phyloP scores from a whole-genome alignment of 768 basidiomycete genomes.

The Podaxis rugospora region DNA sequence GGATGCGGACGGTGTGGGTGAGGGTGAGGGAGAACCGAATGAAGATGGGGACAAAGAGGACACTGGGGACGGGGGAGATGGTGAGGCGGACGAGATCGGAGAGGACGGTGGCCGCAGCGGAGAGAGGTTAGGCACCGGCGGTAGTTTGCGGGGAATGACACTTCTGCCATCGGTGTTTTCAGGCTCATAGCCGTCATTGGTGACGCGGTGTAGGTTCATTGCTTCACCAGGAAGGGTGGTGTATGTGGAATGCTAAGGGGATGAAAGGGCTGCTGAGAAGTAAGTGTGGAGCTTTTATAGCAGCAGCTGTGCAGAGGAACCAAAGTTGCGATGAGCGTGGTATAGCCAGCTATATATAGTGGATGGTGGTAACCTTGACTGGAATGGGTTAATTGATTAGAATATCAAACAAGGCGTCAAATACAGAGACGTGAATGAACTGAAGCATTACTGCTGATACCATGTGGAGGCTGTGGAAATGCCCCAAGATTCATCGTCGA shows the following conservation, averaged over 20 bases:
- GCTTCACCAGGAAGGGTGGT: background rate
- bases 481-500: background rate
- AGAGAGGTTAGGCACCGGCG: constrained; percentile 1
- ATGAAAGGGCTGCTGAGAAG: background rate
- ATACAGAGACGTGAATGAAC: background rate
- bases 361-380: constrained; percentile 1
- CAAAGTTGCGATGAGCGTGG: background rate
- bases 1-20: constrained; percentile 1
- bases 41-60: constrained; percentile 3
- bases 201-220: background rate
- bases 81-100: background rate
- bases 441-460: background rate
- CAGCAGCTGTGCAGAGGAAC: background rate
- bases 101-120: background rate
- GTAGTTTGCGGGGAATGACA: constrained; percentile 2
- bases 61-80: background rate
- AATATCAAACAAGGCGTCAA: constrained; percentile 12
- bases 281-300: background rate
- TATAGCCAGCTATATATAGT: background rate
- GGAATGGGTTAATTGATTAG: constrained; percentile 10
- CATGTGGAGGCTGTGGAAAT: constrained; percentile 9
- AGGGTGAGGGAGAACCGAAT: background rate
- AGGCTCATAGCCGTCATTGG: background rate
- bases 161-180: constrained; percentile 1
- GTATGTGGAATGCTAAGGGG: background rate